Percentiles rank a stretch among this genome's conserved stretches.
Evolutionary conservation across 2,329 filamentous ascomycete genomes (phyloP).

Genomic region (Dactylellina drechsleri): DNA sequence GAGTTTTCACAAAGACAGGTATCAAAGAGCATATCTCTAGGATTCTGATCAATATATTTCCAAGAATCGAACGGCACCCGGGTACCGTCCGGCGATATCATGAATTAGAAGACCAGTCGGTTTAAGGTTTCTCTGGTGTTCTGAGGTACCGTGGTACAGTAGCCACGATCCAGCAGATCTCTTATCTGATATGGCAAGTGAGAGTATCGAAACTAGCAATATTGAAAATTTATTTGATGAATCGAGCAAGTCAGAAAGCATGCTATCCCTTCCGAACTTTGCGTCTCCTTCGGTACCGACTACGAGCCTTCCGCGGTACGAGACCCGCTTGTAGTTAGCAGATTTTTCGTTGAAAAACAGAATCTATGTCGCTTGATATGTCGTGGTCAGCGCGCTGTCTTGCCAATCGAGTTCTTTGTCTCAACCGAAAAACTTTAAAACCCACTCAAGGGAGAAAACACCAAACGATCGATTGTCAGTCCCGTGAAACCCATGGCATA

Average conservation of each 20-base stretch:
- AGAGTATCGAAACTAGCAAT: too few species aligned
- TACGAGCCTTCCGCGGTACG: constrained; percentile 17
- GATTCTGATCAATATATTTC: background rate
- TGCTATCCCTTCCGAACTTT: constrained; percentile 33
- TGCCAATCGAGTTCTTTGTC: too few species aligned
- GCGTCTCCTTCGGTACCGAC: constrained; percentile 34
- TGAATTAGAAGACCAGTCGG: too few species aligned
- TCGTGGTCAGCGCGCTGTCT: too few species aligned
- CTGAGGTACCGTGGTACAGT: constrained; percentile 1
- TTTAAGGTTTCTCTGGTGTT: background rate
- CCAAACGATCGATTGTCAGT: background rate
- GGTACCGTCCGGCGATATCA: background rate
- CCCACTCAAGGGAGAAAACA: background rate
- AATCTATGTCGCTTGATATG: background rate
- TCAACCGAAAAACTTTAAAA: constrained; percentile 13
- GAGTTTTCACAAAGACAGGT: background rate
- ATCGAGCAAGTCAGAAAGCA: constrained; percentile 44
- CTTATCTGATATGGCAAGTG: constrained; percentile 12
- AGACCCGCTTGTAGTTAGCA: background rate
- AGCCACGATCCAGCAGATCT: constrained; percentile 3
- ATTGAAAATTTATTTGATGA: background rate
- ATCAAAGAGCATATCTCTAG: too few species aligned
- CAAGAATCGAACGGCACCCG: background rate
- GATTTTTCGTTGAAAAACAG: background rate
- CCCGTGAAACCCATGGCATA: too few species aligned